phyloP scores from a whole-genome alignment of 192 early-diverging fungal species.

The Coemansia sp. region DNA sequence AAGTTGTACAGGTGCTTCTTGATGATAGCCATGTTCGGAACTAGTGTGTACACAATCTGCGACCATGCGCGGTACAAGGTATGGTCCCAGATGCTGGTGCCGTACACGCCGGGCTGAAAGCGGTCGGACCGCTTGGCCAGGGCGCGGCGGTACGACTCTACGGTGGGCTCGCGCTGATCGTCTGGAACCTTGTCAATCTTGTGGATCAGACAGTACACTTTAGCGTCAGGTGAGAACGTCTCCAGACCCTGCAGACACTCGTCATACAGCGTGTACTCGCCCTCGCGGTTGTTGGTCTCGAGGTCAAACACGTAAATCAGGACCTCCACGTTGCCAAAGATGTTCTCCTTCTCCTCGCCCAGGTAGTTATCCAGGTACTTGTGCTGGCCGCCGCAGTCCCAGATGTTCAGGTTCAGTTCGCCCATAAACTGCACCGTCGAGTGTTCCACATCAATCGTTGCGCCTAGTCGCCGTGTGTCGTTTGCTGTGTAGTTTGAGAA shows the following conservation, averaged over 20 bases:
- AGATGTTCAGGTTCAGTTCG: constrained; percentile 94
- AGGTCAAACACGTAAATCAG: constrained; percentile 99
- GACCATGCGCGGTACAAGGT: constrained; percentile 83
- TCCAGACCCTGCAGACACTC: constrained; percentile 80
- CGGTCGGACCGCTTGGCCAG: constrained; percentile 30
- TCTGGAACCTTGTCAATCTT: constrained; percentile 95
- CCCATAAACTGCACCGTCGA: constrained; percentile 94
- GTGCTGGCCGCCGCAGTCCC: constrained; percentile 95
- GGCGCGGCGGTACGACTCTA: constrained; percentile 33
- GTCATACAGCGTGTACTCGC: constrained; percentile 90
- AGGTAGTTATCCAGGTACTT: constrained; percentile 99
- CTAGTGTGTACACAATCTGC: constrained; percentile 90
- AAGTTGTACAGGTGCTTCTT: constrained; percentile 81
- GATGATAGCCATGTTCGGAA: constrained; percentile 85
- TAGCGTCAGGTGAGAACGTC: constrained; percentile 81
- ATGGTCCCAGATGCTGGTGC: constrained; percentile 43
- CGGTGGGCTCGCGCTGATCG: constrained; percentile 56
- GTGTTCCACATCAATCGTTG: constrained; percentile 98
- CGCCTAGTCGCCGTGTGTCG: constrained; percentile 92
- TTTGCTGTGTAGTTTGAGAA: constrained; percentile 96
- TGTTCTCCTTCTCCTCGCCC: constrained; percentile 86
- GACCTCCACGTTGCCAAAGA: constrained; percentile 98
- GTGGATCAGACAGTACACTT: constrained; percentile 94
- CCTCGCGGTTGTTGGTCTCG: constrained; percentile 85
- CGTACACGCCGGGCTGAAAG: constrained; percentile 31